Percentiles rank a stretch among this genome's conserved stretches.
Evolutionary conservation across 345 rosid genomes (phyloP).

Genomic region (Arabidopsis suecica): DNA sequence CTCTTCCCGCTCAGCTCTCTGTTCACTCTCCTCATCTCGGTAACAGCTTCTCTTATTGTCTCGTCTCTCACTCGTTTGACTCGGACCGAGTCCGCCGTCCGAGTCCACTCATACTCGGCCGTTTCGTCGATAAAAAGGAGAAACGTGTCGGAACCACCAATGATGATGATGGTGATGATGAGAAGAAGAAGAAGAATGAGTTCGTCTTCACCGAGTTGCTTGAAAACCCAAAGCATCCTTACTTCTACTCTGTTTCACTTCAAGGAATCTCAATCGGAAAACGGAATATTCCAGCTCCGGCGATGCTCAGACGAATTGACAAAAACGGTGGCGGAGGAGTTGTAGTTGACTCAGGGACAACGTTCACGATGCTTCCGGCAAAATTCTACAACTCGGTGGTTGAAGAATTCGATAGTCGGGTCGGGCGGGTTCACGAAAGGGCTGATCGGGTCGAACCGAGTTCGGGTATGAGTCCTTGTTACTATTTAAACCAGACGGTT

Average conservation of each 20-base stretch:
- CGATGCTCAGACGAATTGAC: slow-evolving; percentile 58
- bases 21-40: slow-evolving; percentile 70
- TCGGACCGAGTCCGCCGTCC: slow-evolving; percentile 65
- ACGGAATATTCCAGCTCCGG: slow-evolving; percentile 70
- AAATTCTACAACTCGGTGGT: slow-evolving; percentile 64
- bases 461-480: slow-evolving; percentile 83
- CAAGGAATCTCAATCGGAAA: slow-evolving; percentile 80
- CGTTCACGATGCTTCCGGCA: slow-evolving; percentile 91
- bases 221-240: slow-evolving; percentile 81
- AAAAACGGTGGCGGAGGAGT: slow-evolving; percentile 74
- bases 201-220: slow-evolving; percentile 76
- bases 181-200: slow-evolving; percentile 26
- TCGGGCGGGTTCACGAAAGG: slow-evolving; percentile 61
- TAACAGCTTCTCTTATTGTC: slow-evolving; percentile 81
- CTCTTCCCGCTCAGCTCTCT: slow-evolving; percentile 81
- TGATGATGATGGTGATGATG: slow-evolving; percentile 10
- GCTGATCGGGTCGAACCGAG: slow-evolving; percentile 65
- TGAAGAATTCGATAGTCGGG: slow-evolving; percentile 65
- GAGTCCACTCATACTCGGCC: slow-evolving; percentile 93
- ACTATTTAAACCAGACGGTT: slow-evolving; percentile 51
- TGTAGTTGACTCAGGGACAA: slow-evolving; percentile 94
- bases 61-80: slow-evolving; percentile 88
- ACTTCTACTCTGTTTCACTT: slow-evolving; percentile 83
- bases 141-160: slow-evolving; percentile 33
- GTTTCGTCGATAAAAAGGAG: slow-evolving; percentile 56